Evolutionary conservation across 495 filamentous ascomycete species (phyloP).

Genomic region (Extremus antarcticus): DNA sequence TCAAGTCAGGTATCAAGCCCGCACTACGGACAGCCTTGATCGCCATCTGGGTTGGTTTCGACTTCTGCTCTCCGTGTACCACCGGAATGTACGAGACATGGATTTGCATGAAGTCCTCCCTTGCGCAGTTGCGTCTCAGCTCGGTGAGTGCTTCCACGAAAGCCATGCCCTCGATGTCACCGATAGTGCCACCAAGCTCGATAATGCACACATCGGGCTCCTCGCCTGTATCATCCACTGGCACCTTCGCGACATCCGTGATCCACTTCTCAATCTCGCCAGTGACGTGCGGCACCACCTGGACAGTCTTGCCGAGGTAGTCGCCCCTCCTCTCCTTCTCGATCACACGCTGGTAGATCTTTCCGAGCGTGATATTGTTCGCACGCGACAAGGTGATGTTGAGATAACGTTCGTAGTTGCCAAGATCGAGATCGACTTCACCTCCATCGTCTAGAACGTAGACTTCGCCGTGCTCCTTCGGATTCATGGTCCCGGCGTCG

Average conservation of each 20-base stretch:
- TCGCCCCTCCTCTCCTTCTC: conserved; percentile 65
- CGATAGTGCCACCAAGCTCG: conserved; percentile 67
- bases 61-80: conserved; percentile 75
- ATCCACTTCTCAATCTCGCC: conserved; percentile 91
- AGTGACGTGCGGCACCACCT: conserved; percentile 86
- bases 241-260: conserved; percentile 70
- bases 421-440: conserved; percentile 85
- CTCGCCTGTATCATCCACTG: conserved; percentile 73
- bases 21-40: conserved; percentile 70
- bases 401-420: conserved; percentile 87
- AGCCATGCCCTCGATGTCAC: conserved; percentile 83
- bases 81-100: conserved; percentile 73
- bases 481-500: conserved; percentile 75
- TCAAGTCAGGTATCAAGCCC: conserved; percentile 81
- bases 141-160: conserved; percentile 83
- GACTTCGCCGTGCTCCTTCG: conserved; percentile 68
- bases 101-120: conserved; percentile 75
- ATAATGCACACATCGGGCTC: conserved; percentile 91
- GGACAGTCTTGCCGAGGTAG: conserved; percentile 87
- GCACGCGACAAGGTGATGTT: conserved; percentile 61
- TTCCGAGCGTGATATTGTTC: conserved; percentile 92
- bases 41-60: conserved; percentile 88
- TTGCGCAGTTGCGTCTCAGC: conserved; percentile 58
- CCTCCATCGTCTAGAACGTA: conserved; percentile 67
- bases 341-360: conserved; percentile 85